These are phyloP conservation scores for Geosmithia morbida DNA, from an alignment of 2,329 filamentous ascomycete species.

Conservation along the genomic window DNA sequence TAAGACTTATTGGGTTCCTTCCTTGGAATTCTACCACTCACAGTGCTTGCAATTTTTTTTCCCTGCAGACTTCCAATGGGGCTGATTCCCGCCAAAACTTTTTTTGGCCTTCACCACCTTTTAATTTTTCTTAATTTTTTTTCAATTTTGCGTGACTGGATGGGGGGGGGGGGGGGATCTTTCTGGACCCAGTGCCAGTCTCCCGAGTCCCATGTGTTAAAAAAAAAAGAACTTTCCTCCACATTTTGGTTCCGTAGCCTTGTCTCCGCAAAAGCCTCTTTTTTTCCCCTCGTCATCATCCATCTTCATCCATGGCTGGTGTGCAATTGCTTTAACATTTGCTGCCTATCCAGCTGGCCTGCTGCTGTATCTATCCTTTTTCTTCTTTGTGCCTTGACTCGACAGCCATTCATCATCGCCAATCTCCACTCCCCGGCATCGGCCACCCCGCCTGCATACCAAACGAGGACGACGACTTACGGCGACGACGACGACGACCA, in stretches of 20 bases:
- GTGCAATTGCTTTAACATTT: not conserved
- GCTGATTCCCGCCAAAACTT: not conserved
- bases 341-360: not conserved
- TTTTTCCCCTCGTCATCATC: not conserved
- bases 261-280: not conserved
- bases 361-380: not conserved
- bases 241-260: not conserved
- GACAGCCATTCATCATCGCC: not conserved
- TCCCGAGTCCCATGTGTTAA: not conserved
- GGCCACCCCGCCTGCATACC: too few species aligned
- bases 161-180: not conserved
- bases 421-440: not conserved
- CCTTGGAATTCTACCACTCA: not conserved
- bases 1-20: not conserved
- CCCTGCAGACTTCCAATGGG: not conserved
- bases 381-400: not conserved
- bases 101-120: not conserved
- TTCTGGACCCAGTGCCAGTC: not conserved
- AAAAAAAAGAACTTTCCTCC: not conserved
- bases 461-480: too few species aligned
- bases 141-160: not conserved
- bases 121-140: not conserved
- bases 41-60: not conserved
- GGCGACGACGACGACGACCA: too few species aligned
- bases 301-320: not conserved